Base-by-base conservation (phyloP, 805 yeast species). In the Myxozyma monticola region DNA sequence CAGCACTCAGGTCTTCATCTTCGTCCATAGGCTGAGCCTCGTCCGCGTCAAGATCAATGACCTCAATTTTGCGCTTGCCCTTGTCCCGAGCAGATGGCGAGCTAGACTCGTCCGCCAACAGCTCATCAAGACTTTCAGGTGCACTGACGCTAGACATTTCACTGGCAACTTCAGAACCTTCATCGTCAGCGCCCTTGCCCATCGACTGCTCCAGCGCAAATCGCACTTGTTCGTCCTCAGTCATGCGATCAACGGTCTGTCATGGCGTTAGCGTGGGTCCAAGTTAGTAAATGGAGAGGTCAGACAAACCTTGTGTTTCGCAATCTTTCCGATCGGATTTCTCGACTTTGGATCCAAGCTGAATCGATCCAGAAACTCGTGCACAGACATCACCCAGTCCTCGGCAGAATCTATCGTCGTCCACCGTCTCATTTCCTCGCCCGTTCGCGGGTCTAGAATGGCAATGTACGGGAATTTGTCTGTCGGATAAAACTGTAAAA, bases 381-480 rank as follows among this genome's bases (percentile, higher is more conserved):
- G 76, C 3, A 87, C 79, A 1, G 51, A 33, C 48, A 44, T 41
- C 14, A 57, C 48, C 52, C 57, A 57, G 12, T 56, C 60, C 12
- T 45, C 50, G 14, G 61, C 51, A 8, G 57, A 33, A 6, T 54
- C 40, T 15, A 46, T 83, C 26, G 68, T 71, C 9, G 29, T 17
- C 96, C 97, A 93, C 45, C 74, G 75, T 59, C 78, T 77, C 48
- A 88, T 77, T 52, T 95, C 76, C 68, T 93, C 99, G 20, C 98
- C 98, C 0, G 99, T 93, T 65, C 90, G 80, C 1, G 99, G 97
- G 63, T 93, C 99, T 42, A 93, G 66, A 34, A 93, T 86, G 1
- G 96, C 86, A 36, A 93, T 82, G 65, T 93, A 97, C 1, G 99
- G 99, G 65, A 71, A 84, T 21, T 42, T 43, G 21, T 76, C 78